Evolutionary conservation across 2,329 filamentous ascomycete genomes (phyloP).

Genomic region (Sporothrix pallida): DNA sequence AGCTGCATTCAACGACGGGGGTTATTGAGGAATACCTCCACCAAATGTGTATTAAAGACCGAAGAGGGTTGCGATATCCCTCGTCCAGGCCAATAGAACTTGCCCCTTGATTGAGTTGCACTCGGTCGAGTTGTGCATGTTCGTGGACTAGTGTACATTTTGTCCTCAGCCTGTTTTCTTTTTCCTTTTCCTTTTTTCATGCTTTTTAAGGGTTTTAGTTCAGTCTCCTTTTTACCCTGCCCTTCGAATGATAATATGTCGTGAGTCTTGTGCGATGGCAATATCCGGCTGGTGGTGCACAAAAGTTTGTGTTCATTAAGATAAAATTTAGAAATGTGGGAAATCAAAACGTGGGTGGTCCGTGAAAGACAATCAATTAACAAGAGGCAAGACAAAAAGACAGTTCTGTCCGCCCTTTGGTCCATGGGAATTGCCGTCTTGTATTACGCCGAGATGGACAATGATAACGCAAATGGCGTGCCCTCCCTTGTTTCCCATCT

Average conservation of each 20-base stretch:
- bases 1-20: constrained; percentile 11
- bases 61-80: neutral
- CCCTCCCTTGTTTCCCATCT: constrained; percentile 17
- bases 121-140: constrained; percentile 19
- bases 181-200: neutral
- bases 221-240: neutral
- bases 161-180: neutral
- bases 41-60: constrained; percentile 11
- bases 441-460: constrained; percentile 11
- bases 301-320: neutral
- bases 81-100: constrained; percentile 6
- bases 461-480: neutral
- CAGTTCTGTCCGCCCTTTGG: neutral
- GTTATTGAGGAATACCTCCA: constrained; percentile 2
- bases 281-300: constrained; percentile 6
- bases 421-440: constrained; percentile 2
- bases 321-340: neutral
- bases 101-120: constrained; percentile 1
- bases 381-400: neutral
- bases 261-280: neutral
- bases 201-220: neutral
- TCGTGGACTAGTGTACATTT: constrained; percentile 6
- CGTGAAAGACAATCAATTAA: neutral
- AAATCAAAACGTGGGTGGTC: neutral
- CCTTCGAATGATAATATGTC: neutral